Evolutionary conservation across 106 monocot species (phyloP).

Genomic region (Triglochin maritima): DNA sequence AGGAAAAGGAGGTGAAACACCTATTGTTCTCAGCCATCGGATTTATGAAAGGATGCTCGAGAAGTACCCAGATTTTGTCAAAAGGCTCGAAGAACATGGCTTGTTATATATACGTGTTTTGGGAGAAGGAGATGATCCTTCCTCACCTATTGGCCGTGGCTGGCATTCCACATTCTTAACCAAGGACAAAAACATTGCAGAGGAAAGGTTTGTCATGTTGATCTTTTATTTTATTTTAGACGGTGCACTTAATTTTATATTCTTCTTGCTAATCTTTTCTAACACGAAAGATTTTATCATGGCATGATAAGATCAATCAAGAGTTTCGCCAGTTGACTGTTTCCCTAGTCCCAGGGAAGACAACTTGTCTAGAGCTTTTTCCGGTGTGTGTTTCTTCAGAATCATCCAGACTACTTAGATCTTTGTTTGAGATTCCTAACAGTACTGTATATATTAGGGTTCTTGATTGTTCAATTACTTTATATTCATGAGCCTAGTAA

Average conservation of each 20-base stretch:
- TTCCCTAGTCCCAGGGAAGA: no score
- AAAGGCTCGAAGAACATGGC: conserved; percentile 58
- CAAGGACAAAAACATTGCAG: conserved; percentile 47
- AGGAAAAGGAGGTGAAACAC: conserved; percentile 71
- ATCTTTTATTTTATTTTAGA: not conserved
- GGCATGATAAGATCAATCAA: no score
- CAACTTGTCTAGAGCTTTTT: no score
- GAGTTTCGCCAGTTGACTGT: no score
- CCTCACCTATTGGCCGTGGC: conserved; percentile 87
- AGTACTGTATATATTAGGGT: no score
- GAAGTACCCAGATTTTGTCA: conserved; percentile 69
- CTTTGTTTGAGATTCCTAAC: no score
- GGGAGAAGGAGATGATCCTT: conserved; percentile 75
- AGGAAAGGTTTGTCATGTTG: conserved; percentile 50
- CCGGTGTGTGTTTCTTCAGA: no score
- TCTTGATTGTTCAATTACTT: no score
- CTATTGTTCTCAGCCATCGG: conserved; percentile 76
- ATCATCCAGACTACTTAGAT: no score
- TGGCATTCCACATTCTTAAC: conserved; percentile 94
- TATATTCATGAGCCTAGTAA: no score
- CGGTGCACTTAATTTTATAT: not conserved
- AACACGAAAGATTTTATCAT: not conserved
- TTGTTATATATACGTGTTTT: conserved; percentile 65
- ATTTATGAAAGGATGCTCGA: conserved; percentile 67
- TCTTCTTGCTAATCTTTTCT: not conserved